These are phyloP conservation scores for Komagataella ulmi DNA, from an alignment of 805 yeast genomes.

Conservation along the genomic window DNA sequence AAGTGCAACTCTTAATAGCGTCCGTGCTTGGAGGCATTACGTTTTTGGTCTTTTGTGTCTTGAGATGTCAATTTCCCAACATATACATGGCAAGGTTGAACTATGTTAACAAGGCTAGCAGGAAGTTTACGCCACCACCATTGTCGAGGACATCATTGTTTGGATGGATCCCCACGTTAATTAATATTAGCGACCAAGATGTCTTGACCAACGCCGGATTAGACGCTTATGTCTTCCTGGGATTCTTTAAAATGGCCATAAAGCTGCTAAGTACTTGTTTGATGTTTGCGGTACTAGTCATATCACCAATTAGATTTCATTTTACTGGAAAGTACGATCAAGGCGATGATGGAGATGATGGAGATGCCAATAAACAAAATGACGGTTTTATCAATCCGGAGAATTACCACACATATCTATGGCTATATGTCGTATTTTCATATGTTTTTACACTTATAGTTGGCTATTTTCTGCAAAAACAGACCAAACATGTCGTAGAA, in stretches of 20 bases:
- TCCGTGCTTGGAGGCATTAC: slow-evolving; percentile 54
- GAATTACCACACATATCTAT: slow-evolving; percentile 44
- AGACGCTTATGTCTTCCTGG: slow-evolving; percentile 86
- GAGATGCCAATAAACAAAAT: slow-evolving; percentile 1
- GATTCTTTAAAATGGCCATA: slow-evolving; percentile 83
- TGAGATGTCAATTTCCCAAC: slow-evolving; percentile 65
- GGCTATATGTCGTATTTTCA: slow-evolving; percentile 84
- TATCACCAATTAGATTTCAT: slow-evolving; percentile 75
- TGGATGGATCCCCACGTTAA: slow-evolving; percentile 70
- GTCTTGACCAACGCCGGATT: slow-evolving; percentile 83
- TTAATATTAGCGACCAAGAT: slow-evolving; percentile 55
- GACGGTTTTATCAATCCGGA: slow-evolving; percentile 13
- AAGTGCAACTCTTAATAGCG: slow-evolving; percentile 69
- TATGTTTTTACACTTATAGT: slow-evolving; percentile 70
- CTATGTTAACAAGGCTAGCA: slow-evolving; percentile 26
- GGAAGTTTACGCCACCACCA: slow-evolving; percentile 38
- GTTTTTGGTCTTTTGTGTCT: slow-evolving; percentile 51
- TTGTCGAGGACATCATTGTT: slow-evolving; percentile 46
- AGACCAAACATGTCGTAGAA: slow-evolving; percentile 59
- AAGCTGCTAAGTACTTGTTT: slow-evolving; percentile 51
- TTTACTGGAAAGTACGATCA: slow-evolving; percentile 72
- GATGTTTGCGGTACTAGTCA: slow-evolving; percentile 55
- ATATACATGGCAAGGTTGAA: slow-evolving; percentile 72
- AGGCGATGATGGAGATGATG: slow-evolving; percentile 24
- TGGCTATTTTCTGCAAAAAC: slow-evolving; percentile 44